Evolutionary conservation across 768 basidiomycete species (phyloP).

Genomic region (Pleurotus salmoneostramineus): DNA sequence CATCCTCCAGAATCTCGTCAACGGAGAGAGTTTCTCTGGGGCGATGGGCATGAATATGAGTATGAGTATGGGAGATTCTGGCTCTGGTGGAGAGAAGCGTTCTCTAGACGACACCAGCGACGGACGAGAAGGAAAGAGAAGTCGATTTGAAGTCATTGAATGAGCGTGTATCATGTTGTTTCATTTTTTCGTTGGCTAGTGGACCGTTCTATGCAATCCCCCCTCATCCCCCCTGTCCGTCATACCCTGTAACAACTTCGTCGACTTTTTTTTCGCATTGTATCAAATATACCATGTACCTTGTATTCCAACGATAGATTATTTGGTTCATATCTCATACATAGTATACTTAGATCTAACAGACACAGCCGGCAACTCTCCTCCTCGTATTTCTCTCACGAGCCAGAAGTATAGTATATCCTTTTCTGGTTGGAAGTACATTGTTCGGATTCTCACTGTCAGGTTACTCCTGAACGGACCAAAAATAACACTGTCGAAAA

Average conservation of each 20-base stretch:
- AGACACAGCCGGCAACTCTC: neutral
- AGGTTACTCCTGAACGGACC: no score
- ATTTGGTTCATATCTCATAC: neutral
- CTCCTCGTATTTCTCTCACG: neutral
- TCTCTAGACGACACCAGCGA: slow-evolving; percentile 31
- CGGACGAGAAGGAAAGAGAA: slow-evolving; percentile 48
- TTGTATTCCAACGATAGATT: slow-evolving; percentile 1
- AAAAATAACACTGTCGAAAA: no score
- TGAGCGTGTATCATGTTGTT: slow-evolving; percentile 20
- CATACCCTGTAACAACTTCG: slow-evolving; percentile 3
- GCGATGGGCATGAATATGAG: slow-evolving; percentile 11
- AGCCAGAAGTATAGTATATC: neutral
- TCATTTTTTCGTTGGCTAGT: neutral
- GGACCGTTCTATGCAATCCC: neutral
- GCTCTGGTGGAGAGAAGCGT: slow-evolving; percentile 26
- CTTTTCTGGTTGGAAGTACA: neutral
- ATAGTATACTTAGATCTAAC: neutral
- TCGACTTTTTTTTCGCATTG: neutral
- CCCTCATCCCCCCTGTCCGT: neutral
- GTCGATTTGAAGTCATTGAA: slow-evolving; percentile 59
- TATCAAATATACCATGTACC: slow-evolving; percentile 2
- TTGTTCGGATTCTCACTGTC: neutral
- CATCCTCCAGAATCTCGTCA: slow-evolving; percentile 72
- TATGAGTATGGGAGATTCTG: slow-evolving; percentile 15
- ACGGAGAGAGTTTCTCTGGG: slow-evolving; percentile 48